Conservation (phyloP, 108 stramenopile genomes). For the Stephanodiscus triporus region DNA sequence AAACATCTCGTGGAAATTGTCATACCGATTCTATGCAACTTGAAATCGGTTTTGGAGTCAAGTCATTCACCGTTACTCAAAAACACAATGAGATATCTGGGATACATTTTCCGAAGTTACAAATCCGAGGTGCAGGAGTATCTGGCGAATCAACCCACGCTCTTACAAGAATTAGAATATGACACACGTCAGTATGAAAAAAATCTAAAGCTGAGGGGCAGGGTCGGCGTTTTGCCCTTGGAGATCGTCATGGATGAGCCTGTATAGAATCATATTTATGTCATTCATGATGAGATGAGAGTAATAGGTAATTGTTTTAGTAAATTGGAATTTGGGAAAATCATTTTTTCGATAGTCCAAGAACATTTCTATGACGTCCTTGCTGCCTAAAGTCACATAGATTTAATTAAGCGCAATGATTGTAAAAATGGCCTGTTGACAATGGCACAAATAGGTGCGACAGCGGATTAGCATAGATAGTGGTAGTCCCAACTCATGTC, state of each 20-base stretch:
- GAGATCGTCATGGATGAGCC: background rate
- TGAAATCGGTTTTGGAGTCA: constrained; percentile 84
- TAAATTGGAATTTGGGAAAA: too few relatives aligned
- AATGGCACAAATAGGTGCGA: too few relatives aligned
- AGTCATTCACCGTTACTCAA: constrained; percentile 84
- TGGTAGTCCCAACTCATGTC: too few relatives aligned
- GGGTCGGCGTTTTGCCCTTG: background rate
- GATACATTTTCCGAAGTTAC: constrained; percentile 74
- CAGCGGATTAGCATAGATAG: too few relatives aligned
- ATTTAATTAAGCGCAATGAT: too few relatives aligned
- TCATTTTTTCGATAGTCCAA: background rate
- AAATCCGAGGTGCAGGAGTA: constrained; percentile 85
- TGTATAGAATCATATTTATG: background rate
- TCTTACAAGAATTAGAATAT: constrained; percentile 87
- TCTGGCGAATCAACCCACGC: constrained; percentile 76
- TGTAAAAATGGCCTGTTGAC: too few relatives aligned
- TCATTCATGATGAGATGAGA: background rate
- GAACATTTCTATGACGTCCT: background rate
- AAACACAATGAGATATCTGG: constrained; percentile 83
- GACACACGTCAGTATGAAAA: constrained; percentile 62
- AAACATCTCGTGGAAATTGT: constrained; percentile 93
- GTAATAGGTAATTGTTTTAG: background rate
- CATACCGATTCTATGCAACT: constrained; percentile 89
- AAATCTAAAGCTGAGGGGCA: constrained; percentile 17
- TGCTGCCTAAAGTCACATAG: too few relatives aligned